A percentile compares a stretch with the other conserved stretches of the same genome.
Conservation (phyloP, 2,329 filamentous ascomycete genomes). For the Penicillium occitanis region DNA sequence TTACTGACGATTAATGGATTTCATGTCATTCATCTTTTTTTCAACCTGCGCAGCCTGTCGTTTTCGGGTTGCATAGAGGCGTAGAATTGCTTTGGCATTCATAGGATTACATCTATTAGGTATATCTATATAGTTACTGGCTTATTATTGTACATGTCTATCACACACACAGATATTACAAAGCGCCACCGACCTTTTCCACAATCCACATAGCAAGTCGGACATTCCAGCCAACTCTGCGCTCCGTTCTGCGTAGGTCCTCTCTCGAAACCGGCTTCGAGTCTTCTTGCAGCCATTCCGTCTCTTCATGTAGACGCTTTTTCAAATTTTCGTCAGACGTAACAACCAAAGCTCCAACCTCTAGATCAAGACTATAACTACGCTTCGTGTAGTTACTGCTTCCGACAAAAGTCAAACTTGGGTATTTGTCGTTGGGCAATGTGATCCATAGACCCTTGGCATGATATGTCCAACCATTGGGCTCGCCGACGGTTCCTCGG, state of each 20-base stretch:
- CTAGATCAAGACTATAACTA: slow-evolving; percentile 87
- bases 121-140: slow-evolving; percentile 20
- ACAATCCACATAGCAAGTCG: slow-evolving; percentile 93
- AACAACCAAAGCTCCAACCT: slow-evolving; percentile 82
- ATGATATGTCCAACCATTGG: slow-evolving; percentile 93
- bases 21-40: background rate
- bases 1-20: slow-evolving; percentile 27
- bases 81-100: no score
- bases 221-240: slow-evolving; percentile 82
- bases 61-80: no score
- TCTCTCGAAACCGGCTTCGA: slow-evolving; percentile 67
- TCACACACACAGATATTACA: slow-evolving; percentile 51
- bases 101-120: background rate
- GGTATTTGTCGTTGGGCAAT: slow-evolving; percentile 57
- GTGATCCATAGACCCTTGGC: slow-evolving; percentile 95
- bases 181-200: slow-evolving; percentile 76
- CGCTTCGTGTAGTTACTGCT: slow-evolving; percentile 95
- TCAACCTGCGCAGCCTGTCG: no score
- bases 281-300: slow-evolving; percentile 74
- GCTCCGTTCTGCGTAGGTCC: slow-evolving; percentile 77
- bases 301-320: slow-evolving; percentile 72
- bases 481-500: slow-evolving; percentile 73
- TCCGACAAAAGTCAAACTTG: slow-evolving; percentile 79
- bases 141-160: background rate
- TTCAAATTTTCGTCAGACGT: slow-evolving; percentile 74